phyloP scores from a whole-genome alignment of 495 filamentous ascomycete genomes.

The Bacidia rubella region DNA sequence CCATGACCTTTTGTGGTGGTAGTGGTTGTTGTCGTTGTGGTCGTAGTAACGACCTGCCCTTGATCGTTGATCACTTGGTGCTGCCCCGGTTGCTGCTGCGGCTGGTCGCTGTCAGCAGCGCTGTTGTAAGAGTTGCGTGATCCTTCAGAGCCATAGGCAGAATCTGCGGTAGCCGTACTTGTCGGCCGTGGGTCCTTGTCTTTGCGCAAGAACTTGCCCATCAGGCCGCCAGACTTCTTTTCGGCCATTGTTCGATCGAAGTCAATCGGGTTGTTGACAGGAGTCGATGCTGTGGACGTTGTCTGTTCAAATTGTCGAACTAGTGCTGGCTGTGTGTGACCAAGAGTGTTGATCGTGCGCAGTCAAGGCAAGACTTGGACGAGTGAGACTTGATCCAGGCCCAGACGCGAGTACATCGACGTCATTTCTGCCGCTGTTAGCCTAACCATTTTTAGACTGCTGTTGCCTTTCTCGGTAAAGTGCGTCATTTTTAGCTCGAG shows the following conservation, averaged over 20 bases:
- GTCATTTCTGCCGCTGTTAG: too few relatives aligned
- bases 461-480: too few relatives aligned
- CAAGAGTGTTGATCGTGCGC: too few relatives aligned
- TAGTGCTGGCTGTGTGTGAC: too few relatives aligned
- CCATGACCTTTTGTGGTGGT: constrained; percentile 14
- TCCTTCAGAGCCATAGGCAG: constrained; percentile 13
- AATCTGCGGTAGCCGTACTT: constrained; percentile 8
- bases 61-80: constrained; percentile 10
- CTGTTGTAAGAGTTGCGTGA: constrained; percentile 9
- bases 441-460: too few relatives aligned
- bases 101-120: constrained; percentile 7
- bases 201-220: not conserved
- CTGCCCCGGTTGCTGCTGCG: not conserved
- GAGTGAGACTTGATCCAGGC: not conserved
- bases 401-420: too few relatives aligned
- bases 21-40: constrained; percentile 17
- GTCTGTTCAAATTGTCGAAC: too few relatives aligned
- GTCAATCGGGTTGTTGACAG: too few relatives aligned
- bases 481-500: too few relatives aligned
- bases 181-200: constrained; percentile 12
- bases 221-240: constrained; percentile 4
- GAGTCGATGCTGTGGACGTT: too few relatives aligned
- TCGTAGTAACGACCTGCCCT: constrained; percentile 17
- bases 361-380: too few relatives aligned
- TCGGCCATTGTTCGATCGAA: not conserved